Percentiles rank a stretch among this genome's conserved stretches.
Conservation (phyloP, 148 eudicot genomes). For the Chenopodium suecicum region DNA sequence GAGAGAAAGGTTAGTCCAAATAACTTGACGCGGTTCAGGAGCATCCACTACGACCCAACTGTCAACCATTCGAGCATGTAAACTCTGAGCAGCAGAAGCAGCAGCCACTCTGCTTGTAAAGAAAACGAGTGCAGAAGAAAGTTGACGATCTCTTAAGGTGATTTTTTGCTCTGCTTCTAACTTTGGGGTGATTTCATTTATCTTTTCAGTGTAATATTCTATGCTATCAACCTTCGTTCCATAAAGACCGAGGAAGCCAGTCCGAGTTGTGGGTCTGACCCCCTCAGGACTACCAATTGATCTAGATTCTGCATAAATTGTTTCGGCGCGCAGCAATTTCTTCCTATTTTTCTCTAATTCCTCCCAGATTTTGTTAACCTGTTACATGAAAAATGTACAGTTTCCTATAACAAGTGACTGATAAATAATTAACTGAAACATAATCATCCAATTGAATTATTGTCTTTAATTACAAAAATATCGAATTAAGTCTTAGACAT, state of each 20-base stretch:
- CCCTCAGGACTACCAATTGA: conserved; percentile 56
- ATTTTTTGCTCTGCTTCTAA: conserved; percentile 70
- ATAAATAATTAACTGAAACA: no score
- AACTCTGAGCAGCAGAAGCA: conserved; percentile 68
- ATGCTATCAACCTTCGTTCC: conserved; percentile 69
- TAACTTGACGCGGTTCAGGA: conserved; percentile 75
- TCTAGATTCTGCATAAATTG: conserved; percentile 54
- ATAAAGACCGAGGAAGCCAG: conserved; percentile 60
- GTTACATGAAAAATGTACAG: background rate
- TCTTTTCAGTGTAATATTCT: conserved; percentile 59
- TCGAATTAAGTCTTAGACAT: no score
- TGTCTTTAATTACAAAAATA: no score
- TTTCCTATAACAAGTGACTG: no score
- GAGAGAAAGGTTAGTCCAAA: conserved; percentile 69
- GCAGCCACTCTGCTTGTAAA: conserved; percentile 60
- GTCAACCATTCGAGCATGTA: conserved; percentile 63
- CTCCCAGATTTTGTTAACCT: conserved; percentile 71
- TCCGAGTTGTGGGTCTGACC: conserved; percentile 49
- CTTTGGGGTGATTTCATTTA: conserved; percentile 51
- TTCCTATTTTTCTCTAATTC: conserved; percentile 67
- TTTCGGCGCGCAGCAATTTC: conserved; percentile 74
- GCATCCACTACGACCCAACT: conserved; percentile 73
- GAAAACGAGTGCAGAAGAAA: conserved; percentile 63
- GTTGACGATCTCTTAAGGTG: conserved; percentile 65
- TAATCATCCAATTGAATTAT: no score